These are phyloP conservation scores for Zopfia rhizophila DNA, from an alignment of 2,329 filamentous ascomycete genomes.

Conservation along the genomic window DNA sequence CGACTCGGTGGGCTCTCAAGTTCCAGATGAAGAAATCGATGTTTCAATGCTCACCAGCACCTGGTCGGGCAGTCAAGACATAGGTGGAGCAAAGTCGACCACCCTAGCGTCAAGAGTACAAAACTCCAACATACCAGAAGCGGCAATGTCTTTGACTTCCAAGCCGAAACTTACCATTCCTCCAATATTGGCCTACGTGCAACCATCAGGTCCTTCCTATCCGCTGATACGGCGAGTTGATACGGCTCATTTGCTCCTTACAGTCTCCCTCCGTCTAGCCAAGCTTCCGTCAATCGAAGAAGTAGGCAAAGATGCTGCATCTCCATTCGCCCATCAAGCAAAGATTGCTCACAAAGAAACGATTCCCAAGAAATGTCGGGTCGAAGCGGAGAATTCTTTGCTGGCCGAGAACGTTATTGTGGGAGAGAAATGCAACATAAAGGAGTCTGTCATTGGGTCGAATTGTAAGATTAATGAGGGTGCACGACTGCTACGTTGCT, in stretches of 20 bases:
- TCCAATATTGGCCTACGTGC: slow-evolving; percentile 83
- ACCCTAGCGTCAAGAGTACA: slow-evolving; percentile 51
- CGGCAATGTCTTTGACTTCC: slow-evolving; percentile 38
- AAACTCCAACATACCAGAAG: slow-evolving; percentile 38
- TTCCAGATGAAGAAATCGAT: slow-evolving; percentile 65
- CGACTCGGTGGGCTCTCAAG: slow-evolving; percentile 38
- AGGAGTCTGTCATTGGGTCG: slow-evolving; percentile 87
- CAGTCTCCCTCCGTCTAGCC: slow-evolving; percentile 84
- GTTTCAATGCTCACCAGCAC: slow-evolving; percentile 65
- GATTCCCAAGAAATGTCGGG: slow-evolving; percentile 81
- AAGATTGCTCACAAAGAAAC: slow-evolving; percentile 88
- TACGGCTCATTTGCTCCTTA: slow-evolving; percentile 81
- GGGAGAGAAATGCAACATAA: slow-evolving; percentile 90
- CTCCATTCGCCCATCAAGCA: slow-evolving; percentile 78
- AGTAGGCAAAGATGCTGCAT: slow-evolving; percentile 60
- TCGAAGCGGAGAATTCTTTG: slow-evolving; percentile 83
- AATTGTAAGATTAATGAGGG: slow-evolving; percentile 87
- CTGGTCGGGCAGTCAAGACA: slow-evolving; percentile 35
- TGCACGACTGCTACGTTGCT: slow-evolving; percentile 85
- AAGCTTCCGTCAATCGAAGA: slow-evolving; percentile 80
- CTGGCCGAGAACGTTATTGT: slow-evolving; percentile 90
- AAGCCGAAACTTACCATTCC: slow-evolving; percentile 66
- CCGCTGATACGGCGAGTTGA: slow-evolving; percentile 89
- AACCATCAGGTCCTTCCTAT: slow-evolving; percentile 66
- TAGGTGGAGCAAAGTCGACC: slow-evolving; percentile 15